Evolutionary conservation across 768 basidiomycete genomes (phyloP), one percentile per base, ranked within the genome.

Genomic region (Pisolithus orientalis): DNA sequence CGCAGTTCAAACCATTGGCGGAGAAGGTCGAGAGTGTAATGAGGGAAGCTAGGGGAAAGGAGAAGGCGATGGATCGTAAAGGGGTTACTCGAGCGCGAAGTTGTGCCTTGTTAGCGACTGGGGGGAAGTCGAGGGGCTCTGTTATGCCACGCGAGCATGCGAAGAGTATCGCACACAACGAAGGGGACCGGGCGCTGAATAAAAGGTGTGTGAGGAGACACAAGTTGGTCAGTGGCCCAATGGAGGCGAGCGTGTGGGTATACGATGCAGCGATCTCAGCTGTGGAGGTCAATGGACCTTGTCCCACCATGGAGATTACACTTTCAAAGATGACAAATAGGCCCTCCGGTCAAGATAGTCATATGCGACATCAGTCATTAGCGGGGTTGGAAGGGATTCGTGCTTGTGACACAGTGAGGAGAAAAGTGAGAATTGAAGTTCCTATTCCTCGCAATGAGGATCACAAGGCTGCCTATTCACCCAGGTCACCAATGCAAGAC

Each of bases 191-290:
- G 47, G 76, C 66, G 2, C 56, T 80, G 60, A 82, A 83, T 70
- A 81, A 80, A 59, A 72, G 80, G 37, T 82, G 80, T 45, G 69
- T 81, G 9, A 75, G 78, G 7, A 65, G 79, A 50, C 70, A 78
- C 49, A 78, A 74, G 60, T 80, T 77, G 9, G 49, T 72, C 52
- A 67, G 59, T 29, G 74, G 69, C 10, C 63, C 65, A 3, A 38
- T 68, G 50, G 64, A 64, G 61, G 53, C 56, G 39, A 58, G 60
- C 29, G 59, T 56, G 8, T 82, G 80, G 80, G 68, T 79, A 4
- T 82, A 80, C 57, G 72, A 76, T 44, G 74, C 78, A n/a, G 71
- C 73, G 3, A 64, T 76, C 38, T 75, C 80, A 27, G 73, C 72
- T 10, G 58, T 66, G 7, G 79, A 79, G 52, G 55, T 62, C 27